Evolutionary conservation across 441 rosid species (phyloP).

Genomic region (Euphorbia corollata): DNA sequence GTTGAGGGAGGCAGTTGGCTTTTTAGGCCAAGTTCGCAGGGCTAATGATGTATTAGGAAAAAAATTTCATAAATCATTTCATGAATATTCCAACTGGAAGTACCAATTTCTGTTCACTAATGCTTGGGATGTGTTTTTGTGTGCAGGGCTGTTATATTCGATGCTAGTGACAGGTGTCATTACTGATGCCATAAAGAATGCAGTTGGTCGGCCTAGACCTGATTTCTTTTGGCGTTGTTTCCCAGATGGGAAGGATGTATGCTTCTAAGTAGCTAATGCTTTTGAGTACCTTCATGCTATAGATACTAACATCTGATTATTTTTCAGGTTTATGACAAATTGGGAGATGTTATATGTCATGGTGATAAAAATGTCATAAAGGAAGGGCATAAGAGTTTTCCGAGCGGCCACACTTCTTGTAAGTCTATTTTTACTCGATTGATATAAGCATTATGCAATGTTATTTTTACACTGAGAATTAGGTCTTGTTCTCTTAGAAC

Average conservation of each 20-base stretch:
- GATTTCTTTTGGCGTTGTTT: slow-evolving; percentile 96
- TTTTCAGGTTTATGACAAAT: slow-evolving; percentile 49
- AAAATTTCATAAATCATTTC: background rate
- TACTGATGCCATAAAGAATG: slow-evolving; percentile 68
- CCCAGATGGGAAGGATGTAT: slow-evolving; percentile 84
- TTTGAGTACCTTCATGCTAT: slow-evolving; percentile 4
- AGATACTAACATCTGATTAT: slow-evolving; percentile 11
- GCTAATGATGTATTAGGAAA: no score
- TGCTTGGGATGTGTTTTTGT: slow-evolving; percentile 9
- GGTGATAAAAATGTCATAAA: slow-evolving; percentile 50
- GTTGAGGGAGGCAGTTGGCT: no score
- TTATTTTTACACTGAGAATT: no score
- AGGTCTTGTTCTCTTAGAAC: no score
- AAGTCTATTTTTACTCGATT: slow-evolving; percentile 19
- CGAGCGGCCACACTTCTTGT: slow-evolving; percentile 90
- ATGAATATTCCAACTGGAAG: background rate
- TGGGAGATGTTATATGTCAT: slow-evolving; percentile 65
- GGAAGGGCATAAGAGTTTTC: slow-evolving; percentile 93
- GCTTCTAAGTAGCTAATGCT: slow-evolving; percentile 17
- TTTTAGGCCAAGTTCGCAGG: no score
- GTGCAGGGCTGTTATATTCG: slow-evolving; percentile 67
- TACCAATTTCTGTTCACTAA: slow-evolving; percentile 5
- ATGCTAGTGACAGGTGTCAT: slow-evolving; percentile 60
- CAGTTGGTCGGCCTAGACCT: slow-evolving; percentile 88
- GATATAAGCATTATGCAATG: no score